Conservation (phyloP, 1,139 yeast genomes). For the Yamadazyma mexicana region DNA sequence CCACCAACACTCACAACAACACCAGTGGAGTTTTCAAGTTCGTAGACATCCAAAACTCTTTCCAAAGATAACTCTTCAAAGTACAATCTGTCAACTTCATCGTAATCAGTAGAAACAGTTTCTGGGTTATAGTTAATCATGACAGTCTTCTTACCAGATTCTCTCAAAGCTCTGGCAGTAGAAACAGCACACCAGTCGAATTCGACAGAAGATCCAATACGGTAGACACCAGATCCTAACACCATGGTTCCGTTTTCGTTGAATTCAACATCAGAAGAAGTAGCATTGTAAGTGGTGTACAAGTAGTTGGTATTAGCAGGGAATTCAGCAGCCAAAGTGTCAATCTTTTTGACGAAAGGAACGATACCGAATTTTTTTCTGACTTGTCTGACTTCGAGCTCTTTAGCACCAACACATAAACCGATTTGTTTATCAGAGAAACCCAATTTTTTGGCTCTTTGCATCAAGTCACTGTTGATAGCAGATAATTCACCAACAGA, state of each 20-base stretch:
- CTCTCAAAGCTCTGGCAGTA: constrained; percentile 91
- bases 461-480: constrained; percentile 66
- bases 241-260: constrained; percentile 93
- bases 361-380: constrained; percentile 77
- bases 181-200: constrained; percentile 99
- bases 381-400: constrained; percentile 75
- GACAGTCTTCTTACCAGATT: constrained; percentile 82
- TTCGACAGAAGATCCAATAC: constrained; percentile 98
- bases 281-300: constrained; percentile 94
- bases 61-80: constrained; percentile 94
- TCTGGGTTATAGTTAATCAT: constrained; percentile 99
- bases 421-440: constrained; percentile 95
- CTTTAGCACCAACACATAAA: constrained; percentile 63
- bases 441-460: constrained; percentile 88
- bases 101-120: constrained; percentile 97
- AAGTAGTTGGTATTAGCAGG: constrained; percentile 96
- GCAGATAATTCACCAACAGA: constrained; percentile 54
- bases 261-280: constrained; percentile 78
- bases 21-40: constrained; percentile 84
- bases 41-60: constrained; percentile 96
- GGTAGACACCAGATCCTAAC: constrained; percentile 96
- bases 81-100: constrained; percentile 95
- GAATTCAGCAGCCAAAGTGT: constrained; percentile 97
- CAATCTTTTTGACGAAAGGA: constrained; percentile 96
- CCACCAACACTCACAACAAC: constrained; percentile 98